Evolutionary conservation across 768 basidiomycete genomes (phyloP), one percentile per base, ranked within the genome.

Genomic region (Mycena epipterygia): DNA sequence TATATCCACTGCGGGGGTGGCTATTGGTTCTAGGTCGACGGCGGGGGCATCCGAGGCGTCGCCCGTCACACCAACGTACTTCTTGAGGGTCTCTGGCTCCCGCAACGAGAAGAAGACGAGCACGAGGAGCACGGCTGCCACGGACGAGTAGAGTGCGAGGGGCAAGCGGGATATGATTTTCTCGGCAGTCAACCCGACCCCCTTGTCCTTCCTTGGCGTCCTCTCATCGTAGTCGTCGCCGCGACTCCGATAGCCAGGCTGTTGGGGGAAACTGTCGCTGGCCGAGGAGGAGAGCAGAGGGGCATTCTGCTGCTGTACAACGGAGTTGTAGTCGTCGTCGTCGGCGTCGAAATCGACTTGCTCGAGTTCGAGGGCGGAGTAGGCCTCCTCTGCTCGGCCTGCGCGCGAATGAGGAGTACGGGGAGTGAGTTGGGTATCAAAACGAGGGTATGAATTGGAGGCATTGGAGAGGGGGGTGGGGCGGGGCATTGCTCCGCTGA

Each of bases 401-500:
- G 89, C 84, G 70, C 88, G 88, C 39, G 89, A 88, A 78, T 88
- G 90, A 59, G 90, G 90, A 32, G 90, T 91, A 64, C 90, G 83
- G 3, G 90, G 90, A 21, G 89, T 90, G 32, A 70, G 53, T 64
- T 79, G 83, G 64, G 83, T 77, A 55, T 84, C 81, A 51, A 67
- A 73, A 49, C 61, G 80, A 72, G 37, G 78, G 67, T 67, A 73
- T 67, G 63, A 12, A 42, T 74, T 81, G 30, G 81, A 71, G 30
- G 82, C 49, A 64, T 81, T 82, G n/a, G 78, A 75, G 29, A 87
- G 75, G 27, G 84, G 83, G 59, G 76, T 76, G 35, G 84, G 83
- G 37, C 81, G 82, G 39, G 83, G 79, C 86, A 87, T 87, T 41
- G 42, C 64, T 68, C 42, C 48, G 46, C 55, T 55, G 32, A 30